Evolutionary conservation across 225 moss, liverwort and hornwort genomes (phyloP), one percentile per base, ranked within the genome.

Genomic region (Physcomitrellopsis africana): DNA sequence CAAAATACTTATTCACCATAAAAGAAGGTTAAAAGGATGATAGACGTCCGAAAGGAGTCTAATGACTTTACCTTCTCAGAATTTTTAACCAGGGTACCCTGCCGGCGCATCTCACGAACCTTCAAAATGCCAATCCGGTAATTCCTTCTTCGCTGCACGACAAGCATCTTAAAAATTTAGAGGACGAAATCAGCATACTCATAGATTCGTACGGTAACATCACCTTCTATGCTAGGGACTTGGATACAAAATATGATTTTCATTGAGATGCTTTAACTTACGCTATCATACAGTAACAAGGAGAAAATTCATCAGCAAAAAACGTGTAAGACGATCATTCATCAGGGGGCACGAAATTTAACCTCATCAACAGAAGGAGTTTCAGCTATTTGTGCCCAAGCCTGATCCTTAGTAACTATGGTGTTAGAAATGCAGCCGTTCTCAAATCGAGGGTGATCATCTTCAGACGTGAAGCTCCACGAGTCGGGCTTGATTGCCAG

Each of bases 391-490:
- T 76, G 76, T 48, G 72, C 63, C 51, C 62, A 72, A 52, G 70
- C 24, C 45, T 68, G 79, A 61, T 83, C 83, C 60, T 83, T 75
- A 41, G 71, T 75, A 60, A 41, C 62, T 53, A 83, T 20, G 55
- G 29, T 72, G 55, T 72, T 71, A 51, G 59, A 65, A 45, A 72
- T 65, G 41, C 62, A 72, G 46, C 72, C 75, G 19, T 72, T 83
- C 71, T 79, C 79, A 9, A 72, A 56, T 27, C 37, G 81, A 47
- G 79, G 71, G 72, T 76, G 79, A 60, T 67, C 79, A 79, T 83
- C 83, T 54, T 79, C 76, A 46, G 79, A 83, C 51, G 79, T 70
- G 48, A 82, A 76, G 75, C 76, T 79, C 83, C 83, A 80, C 11
- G 80, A 80, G 37, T 80, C 80, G 5, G 80, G 75, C 49, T 80